Evolutionary conservation across 148 eudicot genomes (phyloP).

Genomic region (Heliosperma pusillum): DNA sequence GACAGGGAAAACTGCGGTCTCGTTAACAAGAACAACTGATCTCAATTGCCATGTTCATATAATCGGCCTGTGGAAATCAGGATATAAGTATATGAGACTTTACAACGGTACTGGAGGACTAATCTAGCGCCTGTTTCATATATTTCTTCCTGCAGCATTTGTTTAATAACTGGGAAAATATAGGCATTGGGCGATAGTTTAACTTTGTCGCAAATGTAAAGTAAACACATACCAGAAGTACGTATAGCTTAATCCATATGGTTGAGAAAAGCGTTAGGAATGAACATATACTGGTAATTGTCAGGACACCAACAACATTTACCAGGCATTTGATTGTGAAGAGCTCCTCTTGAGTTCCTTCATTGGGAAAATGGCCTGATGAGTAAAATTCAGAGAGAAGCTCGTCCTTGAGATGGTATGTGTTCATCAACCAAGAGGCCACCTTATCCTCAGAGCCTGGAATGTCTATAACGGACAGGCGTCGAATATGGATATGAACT

Average conservation of each 20-base stretch:
- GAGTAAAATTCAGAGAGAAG: slow-evolving; percentile 60
- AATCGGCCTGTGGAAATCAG: slow-evolving; percentile 1
- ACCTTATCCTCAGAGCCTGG: slow-evolving; percentile 59
- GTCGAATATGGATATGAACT: slow-evolving; percentile 80
- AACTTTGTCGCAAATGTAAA: slow-evolving; percentile 56
- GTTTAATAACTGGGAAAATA: slow-evolving; percentile 35
- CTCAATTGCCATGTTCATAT: neutral
- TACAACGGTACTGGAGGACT: slow-evolving; percentile 3
- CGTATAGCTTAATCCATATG: slow-evolving; percentile 60
- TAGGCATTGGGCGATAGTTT: slow-evolving; percentile 48
- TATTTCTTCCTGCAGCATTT: slow-evolving; percentile 17
- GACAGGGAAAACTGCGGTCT: neutral
- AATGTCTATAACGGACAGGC: slow-evolving; percentile 45
- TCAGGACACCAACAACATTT: slow-evolving; percentile 44
- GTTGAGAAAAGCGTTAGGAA: slow-evolving; percentile 55
- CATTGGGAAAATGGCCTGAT: slow-evolving; percentile 63
- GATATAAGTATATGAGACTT: neutral
- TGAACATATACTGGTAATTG: slow-evolving; percentile 44
- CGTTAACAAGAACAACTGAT: neutral
- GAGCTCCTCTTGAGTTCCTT: slow-evolving; percentile 50
- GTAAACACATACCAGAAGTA: slow-evolving; percentile 50
- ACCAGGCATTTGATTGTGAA: slow-evolving; percentile 47
- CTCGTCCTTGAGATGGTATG: slow-evolving; percentile 64
- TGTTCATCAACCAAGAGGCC: slow-evolving; percentile 59
- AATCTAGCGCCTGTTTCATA: slow-evolving; percentile 25